These are phyloP conservation scores for Mortierella sp. DNA, from an alignment of 371 early-diverging fungal species.

Conservation along the genomic window DNA sequence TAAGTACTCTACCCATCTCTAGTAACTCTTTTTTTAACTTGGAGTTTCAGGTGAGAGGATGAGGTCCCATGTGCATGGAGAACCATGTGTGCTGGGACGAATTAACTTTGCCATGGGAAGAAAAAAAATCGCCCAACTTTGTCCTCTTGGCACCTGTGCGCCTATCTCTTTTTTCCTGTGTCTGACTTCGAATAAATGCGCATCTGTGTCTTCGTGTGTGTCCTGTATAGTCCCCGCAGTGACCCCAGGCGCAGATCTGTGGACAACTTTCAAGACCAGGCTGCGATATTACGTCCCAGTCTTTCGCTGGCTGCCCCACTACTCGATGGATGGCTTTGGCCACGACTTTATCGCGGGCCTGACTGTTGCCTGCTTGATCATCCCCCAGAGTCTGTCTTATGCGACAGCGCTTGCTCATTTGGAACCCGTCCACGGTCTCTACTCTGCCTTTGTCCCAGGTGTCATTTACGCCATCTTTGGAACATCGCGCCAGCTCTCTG, in stretches of 20 bases:
- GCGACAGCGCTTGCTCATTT: slow-evolving; percentile 86
- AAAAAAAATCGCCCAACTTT: neutral
- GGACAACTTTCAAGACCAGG: slow-evolving; percentile 64
- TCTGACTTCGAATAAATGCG: too few relatives aligned
- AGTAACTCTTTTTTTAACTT: neutral
- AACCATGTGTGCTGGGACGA: too few relatives aligned
- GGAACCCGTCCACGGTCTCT: slow-evolving; percentile 89
- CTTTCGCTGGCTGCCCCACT: slow-evolving; percentile 87
- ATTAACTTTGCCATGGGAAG: neutral
- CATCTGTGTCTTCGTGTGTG: too few relatives aligned
- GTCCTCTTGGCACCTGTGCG: too few relatives aligned
- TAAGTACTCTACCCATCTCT: slow-evolving; percentile 33
- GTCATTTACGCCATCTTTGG: slow-evolving; percentile 92
- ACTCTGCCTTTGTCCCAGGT: slow-evolving; percentile 84
- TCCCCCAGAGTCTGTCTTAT: slow-evolving; percentile 93
- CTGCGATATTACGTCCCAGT: slow-evolving; percentile 92
- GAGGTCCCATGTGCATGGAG: too few relatives aligned
- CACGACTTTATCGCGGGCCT: slow-evolving; percentile 87
- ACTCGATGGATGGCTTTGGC: slow-evolving; percentile 61
- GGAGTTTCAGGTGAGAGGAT: too few relatives aligned
- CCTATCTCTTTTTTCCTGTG: slow-evolving; percentile 1
- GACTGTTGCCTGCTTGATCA: slow-evolving; percentile 87
- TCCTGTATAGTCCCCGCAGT: slow-evolving; percentile 32
- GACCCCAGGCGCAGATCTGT: slow-evolving; percentile 42
- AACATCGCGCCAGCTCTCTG: slow-evolving; percentile 91